Evolutionary conservation across 148 eudicot genomes (phyloP), one percentile per base, ranked within the genome.

Genomic region (Arbutus unedo): DNA sequence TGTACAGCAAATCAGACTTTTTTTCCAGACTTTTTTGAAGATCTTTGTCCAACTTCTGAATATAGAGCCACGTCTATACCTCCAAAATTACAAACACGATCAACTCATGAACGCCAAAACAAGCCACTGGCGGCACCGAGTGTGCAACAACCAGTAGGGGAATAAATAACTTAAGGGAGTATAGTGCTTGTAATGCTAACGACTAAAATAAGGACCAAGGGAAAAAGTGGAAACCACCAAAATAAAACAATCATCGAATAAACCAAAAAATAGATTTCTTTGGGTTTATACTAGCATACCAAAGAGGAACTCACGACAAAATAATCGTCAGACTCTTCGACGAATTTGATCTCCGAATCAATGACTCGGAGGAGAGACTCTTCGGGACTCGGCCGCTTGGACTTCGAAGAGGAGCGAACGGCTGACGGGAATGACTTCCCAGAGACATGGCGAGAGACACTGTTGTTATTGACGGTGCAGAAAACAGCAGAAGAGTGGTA

Each of bases 311-410:
- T 50, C 2, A 91, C 93, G 89, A 85, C 76, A 8, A 62, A 87
- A 5, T 15, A 54, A 0, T 88, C 93, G 8, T 88, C 88, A 21
- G 91, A 82, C 66, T 93, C 92, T 11, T 84, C 80, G 75, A 88
- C 93, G 68, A 87, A 88, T 13, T 84, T 64, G 68, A 95, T 91
- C 82, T 95, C 97, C 16, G 87, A 78, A 0, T 89, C 86, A 18
- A 95, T 66, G 38, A 89, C 88, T 57, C 84, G 82, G 23, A 95
- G 56, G 54, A 95, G 92, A 49, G 85, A 81, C 67, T 81, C 81
- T 64, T 91, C 93, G n/a, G 91, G 81, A 15, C 74, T 59, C 0
- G 82, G 31, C 44, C 50, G 56, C 45, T 38, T 70, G 25, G 85
- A 45, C 45, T 13, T 47, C 1, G 88, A 79, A 13, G 71, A 85